Percentiles rank a stretch among this genome's conserved stretches.
phyloP scores from a whole-genome alignment of 176 grass and related monocot species.

The Alopecurus myosuroides region DNA sequence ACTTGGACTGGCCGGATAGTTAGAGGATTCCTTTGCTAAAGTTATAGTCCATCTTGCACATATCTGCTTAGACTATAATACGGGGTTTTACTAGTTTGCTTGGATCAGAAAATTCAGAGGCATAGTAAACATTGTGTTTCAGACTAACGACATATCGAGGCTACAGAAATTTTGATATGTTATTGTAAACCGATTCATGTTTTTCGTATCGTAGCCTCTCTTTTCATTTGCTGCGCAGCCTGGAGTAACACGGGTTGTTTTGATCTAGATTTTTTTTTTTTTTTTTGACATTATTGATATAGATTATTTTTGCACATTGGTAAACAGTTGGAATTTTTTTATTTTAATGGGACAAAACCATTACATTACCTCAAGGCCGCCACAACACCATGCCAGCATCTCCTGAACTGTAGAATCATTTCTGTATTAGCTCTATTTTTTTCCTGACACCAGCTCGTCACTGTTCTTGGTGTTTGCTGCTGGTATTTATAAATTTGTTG shows the following conservation, averaged over 20 bases:
- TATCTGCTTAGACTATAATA: not conserved
- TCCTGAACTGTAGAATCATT: not conserved
- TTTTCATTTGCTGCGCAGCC: not conserved
- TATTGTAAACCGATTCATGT: not conserved
- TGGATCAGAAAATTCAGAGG: not conserved
- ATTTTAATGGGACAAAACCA: not conserved
- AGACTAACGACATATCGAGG: not conserved
- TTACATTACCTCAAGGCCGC: no score
- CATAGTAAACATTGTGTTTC: not conserved
- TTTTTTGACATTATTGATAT: no score
- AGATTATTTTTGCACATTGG: not conserved
- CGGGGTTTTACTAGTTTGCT: not conserved
- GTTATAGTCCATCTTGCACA: constrained; percentile 14
- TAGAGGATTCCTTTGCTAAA: constrained; percentile 15
- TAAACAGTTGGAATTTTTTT: not conserved
- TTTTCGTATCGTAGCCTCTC: not conserved
- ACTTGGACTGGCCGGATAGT: constrained; percentile 64
- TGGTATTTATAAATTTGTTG: no score
- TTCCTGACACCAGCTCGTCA: no score
- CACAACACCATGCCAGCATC: not conserved
- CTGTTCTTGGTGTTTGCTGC: no score
- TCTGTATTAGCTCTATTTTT: no score
- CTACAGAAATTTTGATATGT: not conserved
- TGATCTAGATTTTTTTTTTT: not conserved
- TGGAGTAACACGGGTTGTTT: not conserved